Evolutionary conservation across 2,329 filamentous ascomycete genomes (phyloP).

Genomic region (Periconia digitata): DNA sequence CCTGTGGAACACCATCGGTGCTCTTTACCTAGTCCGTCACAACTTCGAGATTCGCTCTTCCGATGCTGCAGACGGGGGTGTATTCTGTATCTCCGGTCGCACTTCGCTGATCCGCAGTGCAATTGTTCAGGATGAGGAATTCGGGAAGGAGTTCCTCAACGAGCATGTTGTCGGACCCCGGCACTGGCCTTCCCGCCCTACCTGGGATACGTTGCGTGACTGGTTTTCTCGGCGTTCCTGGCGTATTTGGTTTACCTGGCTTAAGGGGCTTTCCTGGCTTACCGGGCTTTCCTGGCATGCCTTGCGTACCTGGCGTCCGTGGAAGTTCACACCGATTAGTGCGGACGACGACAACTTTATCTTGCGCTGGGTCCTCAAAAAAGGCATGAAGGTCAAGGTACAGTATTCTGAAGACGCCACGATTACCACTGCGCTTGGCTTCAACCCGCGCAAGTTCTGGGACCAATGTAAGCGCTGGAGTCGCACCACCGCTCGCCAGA

Average conservation of each 20-base stretch:
- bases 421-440: constrained; percentile 52
- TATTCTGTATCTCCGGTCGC: constrained; percentile 37
- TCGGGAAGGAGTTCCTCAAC: constrained; percentile 20
- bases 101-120: constrained; percentile 24
- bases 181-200: constrained; percentile 37
- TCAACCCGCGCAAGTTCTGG: constrained; percentile 15
- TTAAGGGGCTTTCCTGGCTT: too few species aligned
- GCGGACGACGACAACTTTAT: constrained; percentile 49
- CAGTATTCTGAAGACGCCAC: constrained; percentile 53
- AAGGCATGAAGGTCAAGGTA: constrained; percentile 54
- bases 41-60: constrained; percentile 37
- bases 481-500: constrained; percentile 26
- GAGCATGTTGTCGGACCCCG: constrained; percentile 18
- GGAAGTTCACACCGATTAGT: too few species aligned
- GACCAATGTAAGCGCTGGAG: constrained; percentile 29
- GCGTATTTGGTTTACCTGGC: too few species aligned
- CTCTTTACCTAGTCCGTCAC: constrained; percentile 33
- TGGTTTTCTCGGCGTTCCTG: too few species aligned
- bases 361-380: constrained; percentile 53
- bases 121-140: constrained; percentile 23
- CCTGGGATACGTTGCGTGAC: constrained; percentile 35
- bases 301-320: too few species aligned
- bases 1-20: constrained; percentile 26
- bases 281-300: too few species aligned
- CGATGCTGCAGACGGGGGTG: constrained; percentile 34